phyloP scores from a whole-genome alignment of 2,329 filamentous ascomycete species.

The Incumbomyces lentus region DNA sequence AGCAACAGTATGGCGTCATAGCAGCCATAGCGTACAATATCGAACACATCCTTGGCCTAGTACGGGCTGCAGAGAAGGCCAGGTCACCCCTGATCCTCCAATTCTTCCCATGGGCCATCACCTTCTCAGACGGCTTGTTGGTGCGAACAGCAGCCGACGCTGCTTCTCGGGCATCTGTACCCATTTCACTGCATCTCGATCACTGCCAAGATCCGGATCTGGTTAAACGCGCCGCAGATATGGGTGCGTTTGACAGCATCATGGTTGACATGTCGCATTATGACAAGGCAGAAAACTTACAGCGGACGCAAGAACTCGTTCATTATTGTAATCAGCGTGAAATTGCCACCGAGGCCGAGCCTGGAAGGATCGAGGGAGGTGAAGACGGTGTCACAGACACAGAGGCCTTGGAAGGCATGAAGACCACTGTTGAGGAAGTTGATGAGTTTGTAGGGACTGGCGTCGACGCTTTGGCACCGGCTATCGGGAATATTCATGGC shows the following conservation, averaged over 20 bases:
- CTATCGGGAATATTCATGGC: constrained; percentile 67
- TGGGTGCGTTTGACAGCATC: constrained; percentile 59
- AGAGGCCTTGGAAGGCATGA: constrained; percentile 49
- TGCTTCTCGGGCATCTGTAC: constrained; percentile 47
- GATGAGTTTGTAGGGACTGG: constrained; percentile 60
- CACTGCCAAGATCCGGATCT: constrained; percentile 55
- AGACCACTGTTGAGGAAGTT: constrained; percentile 60
- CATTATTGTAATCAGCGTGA: constrained; percentile 53
- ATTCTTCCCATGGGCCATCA: constrained; percentile 63
- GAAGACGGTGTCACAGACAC: constrained; percentile 66
- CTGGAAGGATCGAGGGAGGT: constrained; percentile 59
- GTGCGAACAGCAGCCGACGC: constrained; percentile 47
- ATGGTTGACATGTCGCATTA: constrained; percentile 71
- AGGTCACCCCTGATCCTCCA: constrained; percentile 59
- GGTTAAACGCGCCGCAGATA: constrained; percentile 50
- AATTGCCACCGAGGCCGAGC: constrained; percentile 61
- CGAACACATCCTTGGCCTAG: constrained; percentile 58
- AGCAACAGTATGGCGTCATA: constrained; percentile 17
- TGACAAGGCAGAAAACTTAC: constrained; percentile 58
- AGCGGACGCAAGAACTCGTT: constrained; percentile 52
- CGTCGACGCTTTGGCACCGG: constrained; percentile 65
- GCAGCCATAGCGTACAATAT: constrained; percentile 46
- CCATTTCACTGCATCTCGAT: constrained; percentile 55
- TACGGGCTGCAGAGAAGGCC: constrained; percentile 58
- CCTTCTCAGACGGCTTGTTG: constrained; percentile 50